phyloP scores from a whole-genome alignment of 2,329 filamentous ascomycete species.

The Aspergillus fumigatiaffinis region DNA sequence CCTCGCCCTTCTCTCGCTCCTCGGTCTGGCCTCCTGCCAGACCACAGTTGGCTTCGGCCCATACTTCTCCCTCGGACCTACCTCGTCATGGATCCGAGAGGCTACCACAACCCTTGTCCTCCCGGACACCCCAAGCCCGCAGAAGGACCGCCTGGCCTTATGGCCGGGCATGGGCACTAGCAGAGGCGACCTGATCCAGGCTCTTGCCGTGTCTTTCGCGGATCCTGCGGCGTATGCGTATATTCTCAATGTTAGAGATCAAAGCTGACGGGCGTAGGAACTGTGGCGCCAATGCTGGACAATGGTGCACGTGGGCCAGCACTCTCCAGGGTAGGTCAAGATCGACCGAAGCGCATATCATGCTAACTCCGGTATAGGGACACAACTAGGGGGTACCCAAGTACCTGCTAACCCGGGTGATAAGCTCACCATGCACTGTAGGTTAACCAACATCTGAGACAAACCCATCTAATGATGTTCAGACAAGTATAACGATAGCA shows the following conservation, averaged over 20 bases:
- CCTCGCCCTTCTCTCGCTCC: constrained; percentile 11
- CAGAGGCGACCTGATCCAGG: constrained; percentile 30
- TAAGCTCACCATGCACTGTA: constrained; percentile 26
- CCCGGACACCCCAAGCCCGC: constrained; percentile 22
- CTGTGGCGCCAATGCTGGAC: constrained; percentile 25
- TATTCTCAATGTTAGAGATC: background rate
- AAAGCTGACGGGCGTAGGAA: constrained; percentile 15
- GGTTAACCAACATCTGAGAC: background rate
- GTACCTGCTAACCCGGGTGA: constrained; percentile 25
- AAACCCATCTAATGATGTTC: background rate
- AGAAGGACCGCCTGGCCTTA: constrained; percentile 27
- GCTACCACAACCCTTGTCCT: constrained; percentile 29
- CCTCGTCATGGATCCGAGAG: constrained; percentile 29
- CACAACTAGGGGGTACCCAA: constrained; percentile 24
- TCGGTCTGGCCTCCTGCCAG: constrained; percentile 13
- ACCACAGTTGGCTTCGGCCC: constrained; percentile 26
- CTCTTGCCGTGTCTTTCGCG: constrained; percentile 27
- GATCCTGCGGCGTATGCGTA: constrained; percentile 23
- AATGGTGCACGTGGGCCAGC: constrained; percentile 33
- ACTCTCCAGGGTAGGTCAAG: constrained; percentile 20
- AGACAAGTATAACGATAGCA: constrained; percentile 31
- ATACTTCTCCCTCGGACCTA: constrained; percentile 29
- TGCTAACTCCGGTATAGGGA: background rate
- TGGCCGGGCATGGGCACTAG: constrained; percentile 35
- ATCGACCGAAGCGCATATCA: background rate